Conservation (phyloP, 2,329 filamentous ascomycete genomes). For the Arachnopeziza araneosa region DNA sequence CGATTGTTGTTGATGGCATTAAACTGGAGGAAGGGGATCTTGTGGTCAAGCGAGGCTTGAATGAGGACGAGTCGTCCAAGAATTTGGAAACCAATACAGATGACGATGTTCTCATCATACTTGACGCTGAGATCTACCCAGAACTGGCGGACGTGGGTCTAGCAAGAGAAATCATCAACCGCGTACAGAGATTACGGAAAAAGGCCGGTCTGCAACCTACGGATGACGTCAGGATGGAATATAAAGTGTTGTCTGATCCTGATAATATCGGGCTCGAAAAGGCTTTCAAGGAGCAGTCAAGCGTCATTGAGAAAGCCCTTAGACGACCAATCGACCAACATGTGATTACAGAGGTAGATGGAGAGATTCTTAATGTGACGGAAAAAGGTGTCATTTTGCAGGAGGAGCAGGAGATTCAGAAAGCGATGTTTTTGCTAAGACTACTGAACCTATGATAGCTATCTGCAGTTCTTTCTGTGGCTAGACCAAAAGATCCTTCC, state of each 20-base stretch:
- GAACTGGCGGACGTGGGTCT: constrained; percentile 85
- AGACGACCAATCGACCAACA: constrained; percentile 71
- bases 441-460: constrained; percentile 63
- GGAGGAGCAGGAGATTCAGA: constrained; percentile 82
- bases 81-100: constrained; percentile 84
- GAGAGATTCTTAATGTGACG: constrained; percentile 40
- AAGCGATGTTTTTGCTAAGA: constrained; percentile 72
- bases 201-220: constrained; percentile 86
- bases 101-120: constrained; percentile 81
- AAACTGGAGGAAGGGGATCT: constrained; percentile 77
- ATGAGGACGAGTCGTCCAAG: constrained; percentile 63
- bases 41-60: constrained; percentile 72
- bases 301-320: constrained; percentile 69
- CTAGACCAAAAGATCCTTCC: background rate
- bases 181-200: constrained; percentile 89
- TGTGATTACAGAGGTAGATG: constrained; percentile 52
- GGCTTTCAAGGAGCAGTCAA: constrained; percentile 63
- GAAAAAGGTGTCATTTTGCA: constrained; percentile 63
- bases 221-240: constrained; percentile 95
- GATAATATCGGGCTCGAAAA: constrained; percentile 67
- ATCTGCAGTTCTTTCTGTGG: background rate
- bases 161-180: constrained; percentile 86
- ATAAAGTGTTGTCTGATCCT: constrained; percentile 72
- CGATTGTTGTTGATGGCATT: constrained; percentile 81
- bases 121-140: constrained; percentile 77